Evolutionary conservation across 2,329 filamentous ascomycete species (phyloP).

Genomic region (Cladosporium velox): DNA sequence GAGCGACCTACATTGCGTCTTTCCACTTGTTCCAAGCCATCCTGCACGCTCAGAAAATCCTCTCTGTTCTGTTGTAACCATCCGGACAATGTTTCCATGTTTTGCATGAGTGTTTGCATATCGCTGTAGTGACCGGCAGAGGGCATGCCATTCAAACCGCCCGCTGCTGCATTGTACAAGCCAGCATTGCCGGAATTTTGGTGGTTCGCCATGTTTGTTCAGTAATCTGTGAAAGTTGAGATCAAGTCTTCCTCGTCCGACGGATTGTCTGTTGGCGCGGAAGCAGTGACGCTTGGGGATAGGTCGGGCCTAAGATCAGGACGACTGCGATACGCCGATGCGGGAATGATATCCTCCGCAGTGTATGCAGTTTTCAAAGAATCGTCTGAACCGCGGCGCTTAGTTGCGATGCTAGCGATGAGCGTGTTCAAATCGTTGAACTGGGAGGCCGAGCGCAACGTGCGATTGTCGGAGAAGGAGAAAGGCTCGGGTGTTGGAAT

Average conservation of each 20-base stretch:
- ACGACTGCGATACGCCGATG: constrained; percentile 18
- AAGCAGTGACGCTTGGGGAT: neutral
- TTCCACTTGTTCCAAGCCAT: constrained; percentile 36
- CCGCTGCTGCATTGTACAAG: constrained; percentile 26
- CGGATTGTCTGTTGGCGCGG: neutral
- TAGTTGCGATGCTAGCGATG: neutral
- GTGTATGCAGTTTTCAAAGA: constrained; percentile 19
- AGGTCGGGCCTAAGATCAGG: neutral
- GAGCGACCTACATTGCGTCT: constrained; percentile 23
- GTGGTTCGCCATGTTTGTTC: constrained; percentile 30
- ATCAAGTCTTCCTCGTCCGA: neutral
- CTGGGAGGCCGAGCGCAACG: neutral
- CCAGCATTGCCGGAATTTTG: constrained; percentile 32
- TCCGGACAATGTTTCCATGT: constrained; percentile 39
- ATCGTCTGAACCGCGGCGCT: constrained; percentile 17
- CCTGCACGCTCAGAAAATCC: constrained; percentile 37
- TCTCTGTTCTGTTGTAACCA: constrained; percentile 41
- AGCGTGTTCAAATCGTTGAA: neutral
- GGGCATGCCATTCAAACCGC: constrained; percentile 36
- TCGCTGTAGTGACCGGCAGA: constrained; percentile 42
- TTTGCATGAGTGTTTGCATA: constrained; percentile 41
- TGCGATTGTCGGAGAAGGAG: neutral
- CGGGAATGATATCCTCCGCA: constrained; percentile 6
- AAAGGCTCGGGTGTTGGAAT: neutral
- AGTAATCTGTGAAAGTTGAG: neutral